Conservation (phyloP, 2,329 filamentous ascomycete species). For the Ceratocystis smalleyi region DNA sequence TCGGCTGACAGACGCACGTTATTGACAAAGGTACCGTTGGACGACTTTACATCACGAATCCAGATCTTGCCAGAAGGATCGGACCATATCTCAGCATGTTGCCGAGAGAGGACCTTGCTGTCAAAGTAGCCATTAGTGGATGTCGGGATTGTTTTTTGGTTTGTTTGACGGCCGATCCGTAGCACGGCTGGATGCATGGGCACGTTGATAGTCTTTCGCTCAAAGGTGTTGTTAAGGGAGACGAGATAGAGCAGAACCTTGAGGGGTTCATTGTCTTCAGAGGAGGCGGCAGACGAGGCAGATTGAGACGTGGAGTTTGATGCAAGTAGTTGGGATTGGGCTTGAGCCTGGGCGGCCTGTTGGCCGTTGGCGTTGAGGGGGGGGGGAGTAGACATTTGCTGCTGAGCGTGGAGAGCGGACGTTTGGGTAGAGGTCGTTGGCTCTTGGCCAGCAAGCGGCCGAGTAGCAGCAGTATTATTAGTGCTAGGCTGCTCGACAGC, state of each 20-base stretch:
- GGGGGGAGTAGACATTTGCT: constrained; percentile 9
- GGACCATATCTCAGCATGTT: constrained; percentile 96
- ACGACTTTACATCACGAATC: constrained; percentile 95
- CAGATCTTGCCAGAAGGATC: constrained; percentile 71
- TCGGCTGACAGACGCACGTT: constrained; percentile 78
- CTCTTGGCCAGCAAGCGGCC: background rate
- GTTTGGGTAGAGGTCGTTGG: background rate
- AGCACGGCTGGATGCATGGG: constrained; percentile 89
- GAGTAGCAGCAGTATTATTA: background rate
- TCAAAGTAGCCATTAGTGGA: constrained; percentile 91
- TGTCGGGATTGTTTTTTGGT: constrained; percentile 86
- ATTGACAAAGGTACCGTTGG: constrained; percentile 97
- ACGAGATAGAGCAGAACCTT: constrained; percentile 71
- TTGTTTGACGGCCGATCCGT: constrained; percentile 89
- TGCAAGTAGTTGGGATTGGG: constrained; percentile 21
- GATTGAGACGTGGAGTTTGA: constrained; percentile 27
- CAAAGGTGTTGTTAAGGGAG: constrained; percentile 90
- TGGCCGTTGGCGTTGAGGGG: constrained; percentile 4
- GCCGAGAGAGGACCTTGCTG: constrained; percentile 88
- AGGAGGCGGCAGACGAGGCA: constrained; percentile 45
- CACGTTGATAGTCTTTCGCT: constrained; percentile 88
- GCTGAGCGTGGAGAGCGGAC: background rate
- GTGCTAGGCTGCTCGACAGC: background rate
- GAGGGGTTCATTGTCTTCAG: constrained; percentile 41
- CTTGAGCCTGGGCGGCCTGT: constrained; percentile 21